Evolutionary conservation across 495 filamentous ascomycete genomes (phyloP).

Genomic region (Annulohypoxylon nitens): DNA sequence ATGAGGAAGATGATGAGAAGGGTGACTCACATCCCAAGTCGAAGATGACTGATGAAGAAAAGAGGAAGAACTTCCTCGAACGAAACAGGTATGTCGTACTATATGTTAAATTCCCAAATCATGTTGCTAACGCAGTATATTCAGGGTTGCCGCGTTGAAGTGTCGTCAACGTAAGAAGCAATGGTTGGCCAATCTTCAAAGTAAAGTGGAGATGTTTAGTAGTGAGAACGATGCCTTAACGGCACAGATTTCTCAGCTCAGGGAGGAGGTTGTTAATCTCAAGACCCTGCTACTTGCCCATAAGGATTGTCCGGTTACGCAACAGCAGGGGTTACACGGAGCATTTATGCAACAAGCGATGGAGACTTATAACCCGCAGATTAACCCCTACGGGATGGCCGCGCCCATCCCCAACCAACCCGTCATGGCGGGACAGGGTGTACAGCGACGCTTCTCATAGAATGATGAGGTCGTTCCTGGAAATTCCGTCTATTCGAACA

Average conservation of each 20-base stretch:
- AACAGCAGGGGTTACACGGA: conserved; percentile 82
- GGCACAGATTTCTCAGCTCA: conserved; percentile 81
- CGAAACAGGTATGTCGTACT: conserved; percentile 82
- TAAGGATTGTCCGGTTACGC: conserved; percentile 95
- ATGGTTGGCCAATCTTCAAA: conserved; percentile 95
- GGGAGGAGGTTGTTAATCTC: conserved; percentile 93
- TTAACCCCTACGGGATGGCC: conserved; percentile 81
- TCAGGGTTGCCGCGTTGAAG: conserved; percentile 93
- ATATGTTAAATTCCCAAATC: not conserved
- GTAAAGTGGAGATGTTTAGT: conserved; percentile 92
- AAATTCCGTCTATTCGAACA: conserved; percentile 27
- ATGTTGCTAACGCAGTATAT: conserved; percentile 45
- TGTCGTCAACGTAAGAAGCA: conserved; percentile 99
- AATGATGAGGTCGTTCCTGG: conserved; percentile 34
- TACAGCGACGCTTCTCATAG: conserved; percentile 67
- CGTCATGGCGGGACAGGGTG: conserved; percentile 67
- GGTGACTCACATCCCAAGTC: conserved; percentile 61
- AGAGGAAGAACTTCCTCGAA: conserved; percentile 97
- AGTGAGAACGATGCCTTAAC: conserved; percentile 91
- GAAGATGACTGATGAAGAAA: conserved; percentile 99
- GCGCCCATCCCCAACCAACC: conserved; percentile 65
- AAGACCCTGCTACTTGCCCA: conserved; percentile 94
- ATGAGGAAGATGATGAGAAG: conserved; percentile 67
- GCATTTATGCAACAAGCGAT: conserved; percentile 71
- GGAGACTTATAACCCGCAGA: conserved; percentile 67